A percentile compares a stretch with the other conserved stretches of the same genome.
Conservation (phyloP, 306 rosid species). For the Medicago arabica region DNA sequence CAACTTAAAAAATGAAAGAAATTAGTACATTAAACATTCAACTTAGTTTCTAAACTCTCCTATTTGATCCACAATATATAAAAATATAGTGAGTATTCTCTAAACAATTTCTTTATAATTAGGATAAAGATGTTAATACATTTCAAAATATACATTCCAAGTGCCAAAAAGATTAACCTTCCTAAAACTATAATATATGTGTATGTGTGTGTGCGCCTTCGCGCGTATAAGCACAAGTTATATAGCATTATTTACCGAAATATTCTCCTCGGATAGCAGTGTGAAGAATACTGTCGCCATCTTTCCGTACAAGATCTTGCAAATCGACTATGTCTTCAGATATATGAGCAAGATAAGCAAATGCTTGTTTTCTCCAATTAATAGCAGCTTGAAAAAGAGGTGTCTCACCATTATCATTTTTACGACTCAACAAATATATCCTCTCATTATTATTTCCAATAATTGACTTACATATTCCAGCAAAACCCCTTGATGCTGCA, state of each 20-base stretch:
- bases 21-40: no score
- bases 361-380: conserved; percentile 22
- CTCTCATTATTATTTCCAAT: conserved; percentile 26
- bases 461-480: background rate
- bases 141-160: no score
- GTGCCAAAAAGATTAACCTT: no score
- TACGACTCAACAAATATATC: background rate
- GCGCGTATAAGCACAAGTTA: no score
- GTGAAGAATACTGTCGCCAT: conserved; percentile 48
- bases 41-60: no score
- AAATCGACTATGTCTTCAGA: background rate
- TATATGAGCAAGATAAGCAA: conserved; percentile 31
- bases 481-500: conserved; percentile 43
- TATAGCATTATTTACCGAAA: conserved; percentile 28
- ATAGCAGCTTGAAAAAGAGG: conserved; percentile 44
- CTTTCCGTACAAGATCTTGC: conserved; percentile 10
- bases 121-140: no score
- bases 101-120: no score
- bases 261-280: conserved; percentile 34
- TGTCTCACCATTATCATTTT: conserved; percentile 15
- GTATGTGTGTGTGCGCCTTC: no score
- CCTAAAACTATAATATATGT: no score
- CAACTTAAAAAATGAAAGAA: no score
- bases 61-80: no score
- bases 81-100: no score